Evolutionary conservation across 371 early-diverging fungal genomes (phyloP), one percentile per base, ranked within the genome.

Genomic region (Apophysomyces elegans): DNA sequence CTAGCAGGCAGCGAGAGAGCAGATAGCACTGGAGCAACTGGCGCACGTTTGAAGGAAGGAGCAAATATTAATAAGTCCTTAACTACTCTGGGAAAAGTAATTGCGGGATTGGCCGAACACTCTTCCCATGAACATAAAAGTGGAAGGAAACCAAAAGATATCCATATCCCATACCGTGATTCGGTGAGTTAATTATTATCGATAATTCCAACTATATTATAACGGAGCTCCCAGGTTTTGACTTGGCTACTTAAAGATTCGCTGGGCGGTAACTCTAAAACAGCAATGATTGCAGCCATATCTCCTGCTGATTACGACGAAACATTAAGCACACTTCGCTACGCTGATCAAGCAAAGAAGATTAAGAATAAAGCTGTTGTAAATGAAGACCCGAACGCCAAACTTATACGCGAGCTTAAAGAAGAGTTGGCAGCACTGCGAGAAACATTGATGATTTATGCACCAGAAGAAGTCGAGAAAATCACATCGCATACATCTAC

Each of bases 1-100:
- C 72, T 94, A 39, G 98, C 98, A 11, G 98, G 99, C 43, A 94
- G 95, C 61, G 99, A 99, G 78, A 86, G 99, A 12, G 93, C 95
- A 11, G 88, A 93, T 54, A 88, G 93, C 41, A 98, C 99, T 0
- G 95, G 97, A 32, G 97, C 97, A 5, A 92, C 95, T 26, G 99
- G 99, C 7, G 81, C 79, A 37, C 88, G 99, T 6, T 81, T 99
- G 13, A 97, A 97, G 75, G 99, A 99, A 80, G 99, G 99, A 8
- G 94, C 96, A 7, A 93, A 95, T 64, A 99, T 99, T 68, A 99
- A 99, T 81, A 92, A 90, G 75, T 94, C 95, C 1, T 80, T 99
- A 8, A 91, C 95, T 32, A 88, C 96, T 0, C 86, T 99, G 2
- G 98, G 99, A 5, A 98, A 96, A 67, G 99, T 99, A 8, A 99